Conservation (phyloP, 2,329 filamentous ascomycete genomes). For the Decorospora gaudefroyi region DNA sequence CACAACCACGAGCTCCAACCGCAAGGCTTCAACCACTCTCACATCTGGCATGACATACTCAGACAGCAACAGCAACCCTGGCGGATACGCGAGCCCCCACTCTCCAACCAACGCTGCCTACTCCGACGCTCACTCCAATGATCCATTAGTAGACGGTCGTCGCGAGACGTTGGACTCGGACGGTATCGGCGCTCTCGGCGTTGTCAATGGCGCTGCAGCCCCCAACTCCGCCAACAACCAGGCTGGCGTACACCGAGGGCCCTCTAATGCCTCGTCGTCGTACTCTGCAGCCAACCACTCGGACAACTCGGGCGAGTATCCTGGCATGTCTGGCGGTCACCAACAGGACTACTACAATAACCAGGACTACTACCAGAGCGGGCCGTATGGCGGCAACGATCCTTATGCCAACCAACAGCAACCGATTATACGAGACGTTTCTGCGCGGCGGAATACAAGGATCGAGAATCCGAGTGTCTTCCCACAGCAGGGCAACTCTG, state of each 20-base stretch:
- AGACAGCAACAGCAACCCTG: constrained; percentile 65
- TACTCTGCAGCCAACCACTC: constrained; percentile 85
- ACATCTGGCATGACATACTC: constrained; percentile 76
- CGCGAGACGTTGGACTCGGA: constrained; percentile 69
- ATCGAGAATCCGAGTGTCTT: constrained; percentile 91
- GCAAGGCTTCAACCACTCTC: constrained; percentile 87
- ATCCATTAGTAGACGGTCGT: constrained; percentile 61
- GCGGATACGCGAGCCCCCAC: constrained; percentile 56
- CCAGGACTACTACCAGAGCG: constrained; percentile 60
- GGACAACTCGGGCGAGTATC: constrained; percentile 61
- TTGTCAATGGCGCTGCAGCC: constrained; percentile 39
- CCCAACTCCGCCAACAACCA: constrained; percentile 67
- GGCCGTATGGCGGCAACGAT: constrained; percentile 60
- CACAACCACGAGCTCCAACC: constrained; percentile 68
- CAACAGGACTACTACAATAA: constrained; percentile 59
- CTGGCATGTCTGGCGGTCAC: constrained; percentile 52
- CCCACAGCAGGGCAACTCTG: constrained; percentile 85
- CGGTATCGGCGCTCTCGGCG: constrained; percentile 79
- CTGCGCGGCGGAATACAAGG: constrained; percentile 86
- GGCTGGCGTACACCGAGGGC: constrained; percentile 77
- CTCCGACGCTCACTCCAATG: constrained; percentile 72
- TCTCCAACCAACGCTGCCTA: constrained; percentile 68
- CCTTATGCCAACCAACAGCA: constrained; percentile 62
- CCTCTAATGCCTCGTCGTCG: constrained; percentile 93
- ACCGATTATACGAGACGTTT: constrained; percentile 90